Base-by-base conservation (phyloP, 2,329 filamentous ascomycete species). In the Hawksworthiomyces lignivorus region DNA sequence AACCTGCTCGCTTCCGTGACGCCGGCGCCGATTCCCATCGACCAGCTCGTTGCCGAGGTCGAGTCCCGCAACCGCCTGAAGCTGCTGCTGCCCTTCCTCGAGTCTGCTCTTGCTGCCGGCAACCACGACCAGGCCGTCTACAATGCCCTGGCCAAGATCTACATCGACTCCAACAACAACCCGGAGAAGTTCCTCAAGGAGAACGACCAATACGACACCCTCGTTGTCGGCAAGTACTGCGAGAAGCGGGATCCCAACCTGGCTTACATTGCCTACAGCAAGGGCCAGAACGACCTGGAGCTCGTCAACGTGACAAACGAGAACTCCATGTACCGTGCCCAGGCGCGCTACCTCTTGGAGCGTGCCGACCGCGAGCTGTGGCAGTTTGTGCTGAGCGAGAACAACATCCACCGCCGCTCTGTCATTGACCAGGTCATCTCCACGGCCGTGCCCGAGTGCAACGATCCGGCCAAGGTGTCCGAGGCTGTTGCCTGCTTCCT, bases 251-350 rank as follows among this genome's bases (percentile, higher is more conserved):
- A 98, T 56, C 92, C 92, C 49, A 95, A 95, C 61, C 72, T 98
- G 41, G 90, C 87, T 4, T 95, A 85, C 65, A 95, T 97, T 59
- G 86, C 88, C 48, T 98, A 96, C 63, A 77, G 82, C 55, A 98
- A 98, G 72, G 92, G 92, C 17, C 87, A 96, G 65, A 98, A 98
- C 52, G 92, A 98, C 57, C 68, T 98, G 24, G 94, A 98, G 67
- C 77, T 98, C 43, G 90, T 98, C 65, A 92, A 85, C 63, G 90
- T 98, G 58, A 97, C 92, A 57, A 98, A 97, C 55, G 94, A 98
- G 67, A 98, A 98, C 68, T 82, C 87, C n/a, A 98, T 98, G 92
- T 98, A 95, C 75, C 84, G 89, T 56, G 86, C 86, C n/a, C 92
- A 98, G 64, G 90, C 89, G 45, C 84, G 92, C 28, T 98, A 98